Percentiles rank a stretch among this genome's conserved stretches.
phyloP scores from a whole-genome alignment of 1,284 basidiomycete species.

The Cronartium quercuum region DNA sequence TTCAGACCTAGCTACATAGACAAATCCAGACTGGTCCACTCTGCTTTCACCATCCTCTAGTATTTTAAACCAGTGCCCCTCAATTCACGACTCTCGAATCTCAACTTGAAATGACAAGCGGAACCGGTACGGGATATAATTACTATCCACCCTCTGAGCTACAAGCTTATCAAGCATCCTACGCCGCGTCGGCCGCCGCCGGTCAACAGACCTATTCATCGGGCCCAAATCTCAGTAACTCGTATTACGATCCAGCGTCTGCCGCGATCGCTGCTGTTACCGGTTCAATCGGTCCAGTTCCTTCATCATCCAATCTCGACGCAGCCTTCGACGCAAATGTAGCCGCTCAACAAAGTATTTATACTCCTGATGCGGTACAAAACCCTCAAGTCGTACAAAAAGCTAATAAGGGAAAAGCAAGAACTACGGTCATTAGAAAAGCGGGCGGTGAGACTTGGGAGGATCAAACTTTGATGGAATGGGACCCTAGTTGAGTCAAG shows the following conservation, averaged over 20 bases:
- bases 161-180: conserved; percentile 8
- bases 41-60: too few species aligned
- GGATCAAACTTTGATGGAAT: conserved; percentile 91
- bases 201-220: conserved; percentile 1
- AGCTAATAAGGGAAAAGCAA: conserved; percentile 78
- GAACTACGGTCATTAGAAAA: conserved; percentile 87
- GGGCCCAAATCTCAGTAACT: neutral
- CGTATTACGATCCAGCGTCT: conserved; percentile 33
- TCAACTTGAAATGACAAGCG: neutral
- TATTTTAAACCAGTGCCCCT: too few species aligned
- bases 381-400: conserved; percentile 51
- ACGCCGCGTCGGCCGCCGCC: neutral
- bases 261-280: conserved; percentile 23
- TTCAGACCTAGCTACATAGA: too few species aligned
- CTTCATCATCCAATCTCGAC: neutral
- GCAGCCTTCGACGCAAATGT: conserved; percentile 40
- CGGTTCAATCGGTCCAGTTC: neutral
- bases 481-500: conserved; percentile 76
- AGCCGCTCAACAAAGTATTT: conserved; percentile 42
- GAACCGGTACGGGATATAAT: neutral
- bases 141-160: conserved; percentile 4
- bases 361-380: conserved; percentile 43
- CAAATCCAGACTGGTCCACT: too few species aligned
- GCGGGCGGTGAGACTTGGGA: conserved; percentile 96
- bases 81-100: too few species aligned